These are phyloP conservation scores for Russula abietina DNA, from an alignment of 768 basidiomycete genomes.

Conservation along the genomic window DNA sequence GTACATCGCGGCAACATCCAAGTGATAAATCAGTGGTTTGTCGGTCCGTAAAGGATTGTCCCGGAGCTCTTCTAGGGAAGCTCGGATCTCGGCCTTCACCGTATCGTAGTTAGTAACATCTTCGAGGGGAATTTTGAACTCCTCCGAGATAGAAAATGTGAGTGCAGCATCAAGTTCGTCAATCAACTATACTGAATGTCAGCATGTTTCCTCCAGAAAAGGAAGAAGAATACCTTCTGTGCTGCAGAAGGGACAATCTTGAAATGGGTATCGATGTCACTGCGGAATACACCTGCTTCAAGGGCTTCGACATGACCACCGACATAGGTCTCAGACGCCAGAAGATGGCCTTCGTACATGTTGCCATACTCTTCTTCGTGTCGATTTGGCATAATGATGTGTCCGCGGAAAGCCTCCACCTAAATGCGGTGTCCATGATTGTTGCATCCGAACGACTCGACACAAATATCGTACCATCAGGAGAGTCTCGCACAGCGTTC, in stretches of 20 bases:
- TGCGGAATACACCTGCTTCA: constrained; percentile 96
- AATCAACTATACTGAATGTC: constrained; percentile 56
- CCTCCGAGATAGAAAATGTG: constrained; percentile 80
- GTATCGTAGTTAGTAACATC: constrained; percentile 93
- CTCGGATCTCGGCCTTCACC: constrained; percentile 72
- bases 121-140: constrained; percentile 72
- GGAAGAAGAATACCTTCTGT: constrained; percentile 53
- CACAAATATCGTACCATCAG: constrained; percentile 70
- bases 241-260: constrained; percentile 86
- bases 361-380: constrained; percentile 90
- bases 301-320: constrained; percentile 98
- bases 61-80: constrained; percentile 79
- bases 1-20: constrained; percentile 99
- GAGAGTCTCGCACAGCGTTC: constrained; percentile 94
- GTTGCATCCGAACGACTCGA: not conserved
- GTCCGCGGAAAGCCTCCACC: constrained; percentile 92
- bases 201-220: constrained; percentile 7
- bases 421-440: constrained; percentile 31
- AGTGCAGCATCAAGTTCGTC: constrained; percentile 91
- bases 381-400: constrained; percentile 96
- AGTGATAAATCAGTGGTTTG: constrained; percentile 93
- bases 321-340: constrained; percentile 96
- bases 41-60: constrained; percentile 86
- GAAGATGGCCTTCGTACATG: constrained; percentile 94
- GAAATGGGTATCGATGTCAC: constrained; percentile 92